Conservation (phyloP, 352 stramenopile species). For the Phytophthora kernoviae region DNA sequence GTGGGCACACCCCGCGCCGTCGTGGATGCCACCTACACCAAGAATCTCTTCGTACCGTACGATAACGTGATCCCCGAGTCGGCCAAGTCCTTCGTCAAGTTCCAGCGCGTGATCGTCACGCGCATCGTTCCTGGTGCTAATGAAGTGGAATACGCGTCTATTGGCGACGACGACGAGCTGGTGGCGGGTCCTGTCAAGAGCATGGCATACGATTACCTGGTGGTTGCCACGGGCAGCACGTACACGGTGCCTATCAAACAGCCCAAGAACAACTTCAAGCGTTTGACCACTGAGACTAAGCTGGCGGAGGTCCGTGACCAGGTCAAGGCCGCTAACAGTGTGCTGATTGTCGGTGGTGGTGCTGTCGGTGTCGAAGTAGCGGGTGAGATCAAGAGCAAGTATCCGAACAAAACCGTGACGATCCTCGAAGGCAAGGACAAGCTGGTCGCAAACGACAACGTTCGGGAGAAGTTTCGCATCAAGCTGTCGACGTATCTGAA, state of each 20-base stretch:
- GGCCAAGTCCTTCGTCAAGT: conserved; percentile 38
- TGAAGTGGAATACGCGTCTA: conserved; percentile 43
- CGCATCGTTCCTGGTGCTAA: conserved; percentile 34
- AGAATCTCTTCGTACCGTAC: conserved; percentile 65
- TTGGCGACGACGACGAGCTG: conserved; percentile 38
- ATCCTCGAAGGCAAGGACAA: conserved; percentile 47
- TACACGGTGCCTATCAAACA: conserved; percentile 68
- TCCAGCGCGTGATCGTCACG: conserved; percentile 47
- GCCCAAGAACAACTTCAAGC: conserved; percentile 38
- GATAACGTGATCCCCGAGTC: conserved; percentile 48
- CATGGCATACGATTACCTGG: conserved; percentile 59
- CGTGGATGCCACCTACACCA: conserved; percentile 46
- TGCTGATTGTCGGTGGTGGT: conserved; percentile 67
- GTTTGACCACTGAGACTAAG: conserved; percentile 33
- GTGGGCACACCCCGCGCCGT: conserved; percentile 48
- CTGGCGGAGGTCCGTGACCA: conserved; percentile 45
- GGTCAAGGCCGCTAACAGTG: conserved; percentile 45
- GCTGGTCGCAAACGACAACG: conserved; percentile 38
- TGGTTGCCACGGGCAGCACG: conserved; percentile 63
- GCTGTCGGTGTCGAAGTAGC: conserved; percentile 61
- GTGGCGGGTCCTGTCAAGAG: conserved; percentile 27
- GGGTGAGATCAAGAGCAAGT: conserved; percentile 60
- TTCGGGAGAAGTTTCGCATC: conserved; percentile 52
- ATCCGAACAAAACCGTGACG: conserved; percentile 59
- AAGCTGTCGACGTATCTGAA: conserved; percentile 42